Base-by-base conservation (phyloP, 208 protist genomes). In the Leptomonas pyrrhocoris region DNA sequence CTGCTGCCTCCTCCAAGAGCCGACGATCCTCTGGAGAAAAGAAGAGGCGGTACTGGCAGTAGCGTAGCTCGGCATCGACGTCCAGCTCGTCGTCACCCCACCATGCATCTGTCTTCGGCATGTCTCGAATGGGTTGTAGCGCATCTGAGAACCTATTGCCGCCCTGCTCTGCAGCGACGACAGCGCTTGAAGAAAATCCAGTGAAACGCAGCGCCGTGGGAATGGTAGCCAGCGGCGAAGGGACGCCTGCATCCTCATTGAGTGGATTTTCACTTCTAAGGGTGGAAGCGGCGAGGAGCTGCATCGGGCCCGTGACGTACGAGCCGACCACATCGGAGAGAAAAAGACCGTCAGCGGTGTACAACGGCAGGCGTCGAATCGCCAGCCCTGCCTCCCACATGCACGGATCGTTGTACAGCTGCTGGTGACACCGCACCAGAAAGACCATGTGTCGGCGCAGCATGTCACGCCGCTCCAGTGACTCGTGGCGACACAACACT, bases 391-490 rank as follows among this genome's bases (percentile, higher is more conserved):
- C 69, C 2, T 82, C 59, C 57, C 83, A 60, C 67, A 90, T 67
- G 25, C 67, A 34, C 0, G 74, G 65, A 45, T 75, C 67, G 64
- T 94, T 94, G 78, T 89, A 94, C 50, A 65, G 87, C 18, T 54
- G 23, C 72, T 94, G 89, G 48, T 94, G 85, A n/a, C 60, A 77
- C 0, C 75, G 57, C 25, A 94, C 59, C 8, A 92, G 59, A 65
- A 85, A 89, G 13, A 73, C 19, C 6, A 85, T 61, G 34, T 77
- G 84, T 13, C 28, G 77, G 25, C 85, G 73, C 19, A 82, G 48
- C 31, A 83, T 30, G 49, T 94, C 89, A 5, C 85, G 89, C 43
- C 89, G 72, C 68, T 94, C 89, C 60, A 94, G 64, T 19, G 59
- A 27, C 55, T 94, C 89, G 9, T 88, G 76, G 2, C 76, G 69